Conservation (phyloP, 148 eudicot genomes). For the Nepenthes mirabilis region DNA sequence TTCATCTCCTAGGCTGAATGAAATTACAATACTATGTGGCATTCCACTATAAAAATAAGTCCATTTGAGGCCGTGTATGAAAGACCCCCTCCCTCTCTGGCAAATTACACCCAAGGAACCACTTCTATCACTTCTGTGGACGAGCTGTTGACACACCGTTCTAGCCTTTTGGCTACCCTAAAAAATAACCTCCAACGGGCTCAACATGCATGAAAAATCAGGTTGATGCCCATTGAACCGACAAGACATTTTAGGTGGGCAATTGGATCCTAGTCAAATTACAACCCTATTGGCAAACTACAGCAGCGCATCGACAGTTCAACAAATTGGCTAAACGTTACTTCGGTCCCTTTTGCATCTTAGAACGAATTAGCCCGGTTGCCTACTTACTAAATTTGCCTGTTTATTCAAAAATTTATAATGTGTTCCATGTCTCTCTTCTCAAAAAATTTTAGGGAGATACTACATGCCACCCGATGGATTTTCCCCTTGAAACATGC, state of each 20-base stretch:
- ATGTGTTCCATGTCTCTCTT: too few relatives aligned
- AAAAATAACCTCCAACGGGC: not conserved
- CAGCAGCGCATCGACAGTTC: not conserved
- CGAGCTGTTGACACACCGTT: not conserved
- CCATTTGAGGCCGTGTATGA: constrained; percentile 2
- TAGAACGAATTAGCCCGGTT: too few relatives aligned
- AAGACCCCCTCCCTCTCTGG: not conserved
- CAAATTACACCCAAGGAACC: not conserved
- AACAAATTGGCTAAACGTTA: not conserved
- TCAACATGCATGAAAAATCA: not conserved
- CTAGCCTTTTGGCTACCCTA: not conserved
- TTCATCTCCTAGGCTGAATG: not conserved
- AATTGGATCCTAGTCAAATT: not conserved
- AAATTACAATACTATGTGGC: not conserved
- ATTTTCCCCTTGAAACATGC: too few relatives aligned
- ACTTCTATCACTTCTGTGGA: not conserved
- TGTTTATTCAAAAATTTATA: too few relatives aligned
- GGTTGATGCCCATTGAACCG: not conserved
- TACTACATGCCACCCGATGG: too few relatives aligned
- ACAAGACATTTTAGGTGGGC: not conserved
- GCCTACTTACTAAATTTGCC: too few relatives aligned
- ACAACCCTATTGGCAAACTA: not conserved
- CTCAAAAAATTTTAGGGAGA: too few relatives aligned
- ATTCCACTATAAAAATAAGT: not conserved
- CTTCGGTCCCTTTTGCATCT: not conserved